Percentiles rank a stretch among this genome's conserved stretches.
Conservation (phyloP, 208 protist genomes). For the Leishmania guyanensis region DNA sequence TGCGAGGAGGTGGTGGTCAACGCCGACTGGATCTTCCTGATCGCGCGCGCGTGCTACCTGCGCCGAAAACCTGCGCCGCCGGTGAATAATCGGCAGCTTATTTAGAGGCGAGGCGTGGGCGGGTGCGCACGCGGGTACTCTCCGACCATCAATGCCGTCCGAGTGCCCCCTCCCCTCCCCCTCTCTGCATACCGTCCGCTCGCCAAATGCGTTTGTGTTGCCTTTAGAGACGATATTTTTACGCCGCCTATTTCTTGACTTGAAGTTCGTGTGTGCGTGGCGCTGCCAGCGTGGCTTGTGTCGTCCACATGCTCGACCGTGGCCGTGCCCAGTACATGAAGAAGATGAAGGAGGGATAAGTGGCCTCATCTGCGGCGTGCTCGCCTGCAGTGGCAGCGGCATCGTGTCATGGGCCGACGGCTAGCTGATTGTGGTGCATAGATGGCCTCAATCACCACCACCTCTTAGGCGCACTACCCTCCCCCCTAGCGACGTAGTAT, state of each 20-base stretch:
- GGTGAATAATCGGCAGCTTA: conserved; percentile 58
- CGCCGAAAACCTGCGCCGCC: conserved; percentile 69
- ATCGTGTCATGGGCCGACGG: background rate
- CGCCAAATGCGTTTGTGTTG: background rate
- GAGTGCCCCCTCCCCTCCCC: background rate
- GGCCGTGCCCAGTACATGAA: background rate
- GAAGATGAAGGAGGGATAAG: background rate
- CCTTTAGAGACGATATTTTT: background rate
- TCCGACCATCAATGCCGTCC: background rate
- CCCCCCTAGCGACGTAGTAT: no score
- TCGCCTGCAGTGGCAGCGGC: background rate
- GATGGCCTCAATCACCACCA: background rate
- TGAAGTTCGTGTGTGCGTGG: background rate
- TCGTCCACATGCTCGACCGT: background rate
- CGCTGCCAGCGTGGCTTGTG: background rate
- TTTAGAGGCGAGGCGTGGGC: background rate
- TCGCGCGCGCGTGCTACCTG: conserved; percentile 72
- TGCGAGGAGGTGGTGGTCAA: conserved; percentile 82
- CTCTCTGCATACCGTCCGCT: background rate
- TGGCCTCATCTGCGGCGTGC: background rate
- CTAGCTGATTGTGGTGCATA: background rate
- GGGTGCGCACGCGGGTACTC: background rate
- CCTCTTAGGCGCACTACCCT: background rate
- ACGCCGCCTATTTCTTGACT: background rate
- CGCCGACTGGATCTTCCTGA: conserved; percentile 83